A percentile compares a stretch with the other conserved stretches of the same genome.
Evolutionary conservation across 495 filamentous ascomycete genomes (phyloP).

Genomic region (Pyronema omphalodes): DNA sequence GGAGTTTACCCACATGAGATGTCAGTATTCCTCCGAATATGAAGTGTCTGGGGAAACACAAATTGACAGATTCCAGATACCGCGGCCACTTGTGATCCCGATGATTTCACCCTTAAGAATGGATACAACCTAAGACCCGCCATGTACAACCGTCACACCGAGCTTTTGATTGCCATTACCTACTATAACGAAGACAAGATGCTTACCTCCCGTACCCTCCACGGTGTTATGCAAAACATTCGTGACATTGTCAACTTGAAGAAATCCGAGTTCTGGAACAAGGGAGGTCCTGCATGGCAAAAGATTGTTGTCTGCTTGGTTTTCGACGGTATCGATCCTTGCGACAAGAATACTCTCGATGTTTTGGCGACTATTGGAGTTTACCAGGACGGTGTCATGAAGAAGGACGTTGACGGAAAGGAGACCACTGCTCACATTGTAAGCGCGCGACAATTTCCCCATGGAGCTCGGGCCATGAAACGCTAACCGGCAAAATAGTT

Average conservation of each 20-base stretch:
- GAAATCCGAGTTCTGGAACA: constrained; percentile 27
- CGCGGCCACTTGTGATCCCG: constrained; percentile 93
- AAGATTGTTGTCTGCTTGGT: constrained; percentile 30
- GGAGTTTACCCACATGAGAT: constrained; percentile 98
- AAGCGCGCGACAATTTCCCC: constrained; percentile 6
- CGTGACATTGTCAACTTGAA: constrained; percentile 27
- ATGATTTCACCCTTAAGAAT: constrained; percentile 98
- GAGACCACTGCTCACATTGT: constrained; percentile 28
- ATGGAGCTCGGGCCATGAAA: not conserved
- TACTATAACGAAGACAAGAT: constrained; percentile 30
- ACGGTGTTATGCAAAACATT: constrained; percentile 29
- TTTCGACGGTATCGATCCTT: constrained; percentile 27
- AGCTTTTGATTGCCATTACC: constrained; percentile 28
- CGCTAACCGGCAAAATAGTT: constrained; percentile 15
- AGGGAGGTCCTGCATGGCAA: constrained; percentile 27
- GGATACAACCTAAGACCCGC: constrained; percentile 94
- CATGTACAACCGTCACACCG: constrained; percentile 67
- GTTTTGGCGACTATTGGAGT: constrained; percentile 27
- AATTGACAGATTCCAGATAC: constrained; percentile 40
- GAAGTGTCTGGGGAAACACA: not conserved
- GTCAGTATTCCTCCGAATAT: constrained; percentile 28
- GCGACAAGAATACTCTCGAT: constrained; percentile 26
- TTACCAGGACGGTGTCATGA: constrained; percentile 28
- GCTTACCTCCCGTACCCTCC: constrained; percentile 26
- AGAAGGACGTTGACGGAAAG: constrained; percentile 26